These are phyloP conservation scores for Cryptosporidium sp. DNA, from an alignment of 169 alveolate species.

Conservation along the genomic window DNA sequence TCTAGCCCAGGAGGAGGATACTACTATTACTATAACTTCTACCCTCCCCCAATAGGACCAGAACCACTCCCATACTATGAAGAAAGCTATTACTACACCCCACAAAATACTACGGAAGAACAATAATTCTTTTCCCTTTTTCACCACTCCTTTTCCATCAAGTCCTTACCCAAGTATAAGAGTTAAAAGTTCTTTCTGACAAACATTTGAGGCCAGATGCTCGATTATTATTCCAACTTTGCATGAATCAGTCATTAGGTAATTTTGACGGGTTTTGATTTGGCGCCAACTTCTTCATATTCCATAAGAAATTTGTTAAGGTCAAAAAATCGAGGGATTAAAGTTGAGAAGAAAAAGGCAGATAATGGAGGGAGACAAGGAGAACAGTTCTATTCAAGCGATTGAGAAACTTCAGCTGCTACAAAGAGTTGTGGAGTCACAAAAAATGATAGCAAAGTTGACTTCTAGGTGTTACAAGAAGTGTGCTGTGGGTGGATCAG, in stretches of 20 bases:
- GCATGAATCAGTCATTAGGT: neutral
- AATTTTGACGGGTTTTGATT: neutral
- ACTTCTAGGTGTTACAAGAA: constrained; percentile 69
- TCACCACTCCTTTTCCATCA: neutral
- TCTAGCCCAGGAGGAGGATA: constrained; percentile 75
- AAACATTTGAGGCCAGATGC: neutral
- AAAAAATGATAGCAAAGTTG: constrained; percentile 66
- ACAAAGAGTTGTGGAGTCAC: constrained; percentile 67
- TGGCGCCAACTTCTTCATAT: neutral
- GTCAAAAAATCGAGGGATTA: neutral
- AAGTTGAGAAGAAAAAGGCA: neutral
- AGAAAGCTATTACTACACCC: neutral
- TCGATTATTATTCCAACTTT: neutral
- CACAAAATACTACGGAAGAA: neutral
- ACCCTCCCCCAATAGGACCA: neutral
- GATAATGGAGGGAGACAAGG: constrained; percentile 6
- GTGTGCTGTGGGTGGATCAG: constrained; percentile 29
- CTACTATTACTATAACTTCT: constrained; percentile 29
- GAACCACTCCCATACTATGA: constrained; percentile 14
- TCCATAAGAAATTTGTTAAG: too few relatives aligned
- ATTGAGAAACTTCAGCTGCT: constrained; percentile 60
- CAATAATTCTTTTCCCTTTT: neutral
- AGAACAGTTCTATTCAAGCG: constrained; percentile 34
- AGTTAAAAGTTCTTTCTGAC: too few relatives aligned
- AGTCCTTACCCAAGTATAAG: too few relatives aligned